A percentile compares a stretch with the other conserved stretches of the same genome.
Evolutionary conservation across 495 filamentous ascomycete species (phyloP).

Genomic region (Oleoguttula mirabilis): DNA sequence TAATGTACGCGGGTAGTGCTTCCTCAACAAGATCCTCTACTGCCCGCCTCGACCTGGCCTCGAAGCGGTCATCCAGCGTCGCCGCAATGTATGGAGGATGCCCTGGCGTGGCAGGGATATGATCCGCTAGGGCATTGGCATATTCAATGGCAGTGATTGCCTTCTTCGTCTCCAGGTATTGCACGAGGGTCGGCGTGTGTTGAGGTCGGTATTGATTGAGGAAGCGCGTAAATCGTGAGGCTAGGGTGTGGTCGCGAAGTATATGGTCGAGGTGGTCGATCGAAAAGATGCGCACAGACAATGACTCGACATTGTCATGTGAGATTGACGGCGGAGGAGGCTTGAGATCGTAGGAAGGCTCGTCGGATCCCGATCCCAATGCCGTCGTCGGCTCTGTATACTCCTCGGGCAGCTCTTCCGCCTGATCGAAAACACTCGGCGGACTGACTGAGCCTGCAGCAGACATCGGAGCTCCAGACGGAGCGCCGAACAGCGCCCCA

Average conservation of each 20-base stretch:
- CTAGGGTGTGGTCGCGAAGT: conserved; percentile 21
- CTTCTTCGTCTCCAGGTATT: conserved; percentile 28
- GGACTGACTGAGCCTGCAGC: conserved; percentile 11
- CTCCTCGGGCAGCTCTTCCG: conserved; percentile 5
- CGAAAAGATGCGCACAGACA: conserved; percentile 26
- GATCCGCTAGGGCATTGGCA: conserved; percentile 26
- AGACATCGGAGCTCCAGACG: conserved; percentile 8
- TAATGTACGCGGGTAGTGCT: conserved; percentile 28
- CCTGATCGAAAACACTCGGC: conserved; percentile 13
- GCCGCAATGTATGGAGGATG: conserved; percentile 13
- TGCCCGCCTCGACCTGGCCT: conserved; percentile 16
- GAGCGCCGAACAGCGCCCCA: not conserved
- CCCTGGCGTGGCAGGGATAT: conserved; percentile 7
- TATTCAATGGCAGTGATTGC: conserved; percentile 28
- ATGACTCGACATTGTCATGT: conserved; percentile 24
- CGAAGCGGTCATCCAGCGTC: conserved; percentile 22
- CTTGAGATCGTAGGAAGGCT: conserved; percentile 27
- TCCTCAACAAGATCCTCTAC: conserved; percentile 28
- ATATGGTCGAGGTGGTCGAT: conserved; percentile 28
- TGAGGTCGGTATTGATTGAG: conserved; percentile 25
- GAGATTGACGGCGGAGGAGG: conserved; percentile 25
- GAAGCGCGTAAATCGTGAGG: conserved; percentile 22
- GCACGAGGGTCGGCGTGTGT: conserved; percentile 20
- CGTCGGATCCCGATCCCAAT: conserved; percentile 12
- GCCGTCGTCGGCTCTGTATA: conserved; percentile 16